phyloP scores from a whole-genome alignment of 805 yeast genomes.

The Candida ponderosae region DNA sequence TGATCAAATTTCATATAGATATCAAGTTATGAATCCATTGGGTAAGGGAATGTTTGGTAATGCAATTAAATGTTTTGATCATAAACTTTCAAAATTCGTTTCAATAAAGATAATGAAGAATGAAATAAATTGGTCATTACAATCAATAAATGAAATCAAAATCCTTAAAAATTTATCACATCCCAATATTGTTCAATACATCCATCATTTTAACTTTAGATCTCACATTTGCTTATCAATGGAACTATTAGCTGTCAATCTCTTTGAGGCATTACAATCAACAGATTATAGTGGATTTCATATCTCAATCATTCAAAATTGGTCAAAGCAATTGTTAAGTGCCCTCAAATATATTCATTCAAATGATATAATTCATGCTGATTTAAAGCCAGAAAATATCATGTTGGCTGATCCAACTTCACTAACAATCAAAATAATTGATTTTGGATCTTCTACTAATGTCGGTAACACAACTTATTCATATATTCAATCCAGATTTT shows the following conservation, averaged over 20 bases:
- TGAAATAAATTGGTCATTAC: slow-evolving; percentile 65
- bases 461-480: slow-evolving; percentile 64
- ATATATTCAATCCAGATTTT: slow-evolving; percentile 76
- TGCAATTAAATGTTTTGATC: slow-evolving; percentile 64
- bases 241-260: slow-evolving; percentile 60
- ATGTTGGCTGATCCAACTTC: slow-evolving; percentile 41
- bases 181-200: slow-evolving; percentile 37
- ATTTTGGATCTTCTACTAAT: slow-evolving; percentile 68
- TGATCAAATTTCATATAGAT: slow-evolving; percentile 74
- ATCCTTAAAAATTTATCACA: slow-evolving; percentile 42
- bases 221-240: slow-evolving; percentile 79
- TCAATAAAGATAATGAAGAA: slow-evolving; percentile 76
- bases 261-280: slow-evolving; percentile 51
- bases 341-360: slow-evolving; percentile 57
- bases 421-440: slow-evolving; percentile 60
- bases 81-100: slow-evolving; percentile 45
- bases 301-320: slow-evolving; percentile 28
- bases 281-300: slow-evolving; percentile 43
- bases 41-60: slow-evolving; percentile 84
- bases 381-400: slow-evolving; percentile 79
- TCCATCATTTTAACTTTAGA: slow-evolving; percentile 69
- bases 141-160: slow-evolving; percentile 72
- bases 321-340: slow-evolving; percentile 47
- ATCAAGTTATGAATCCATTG: slow-evolving; percentile 47
- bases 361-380: slow-evolving; percentile 66